Base-by-base conservation (phyloP, 192 early-diverging fungal species). In the Mortierella antarctica region DNA sequence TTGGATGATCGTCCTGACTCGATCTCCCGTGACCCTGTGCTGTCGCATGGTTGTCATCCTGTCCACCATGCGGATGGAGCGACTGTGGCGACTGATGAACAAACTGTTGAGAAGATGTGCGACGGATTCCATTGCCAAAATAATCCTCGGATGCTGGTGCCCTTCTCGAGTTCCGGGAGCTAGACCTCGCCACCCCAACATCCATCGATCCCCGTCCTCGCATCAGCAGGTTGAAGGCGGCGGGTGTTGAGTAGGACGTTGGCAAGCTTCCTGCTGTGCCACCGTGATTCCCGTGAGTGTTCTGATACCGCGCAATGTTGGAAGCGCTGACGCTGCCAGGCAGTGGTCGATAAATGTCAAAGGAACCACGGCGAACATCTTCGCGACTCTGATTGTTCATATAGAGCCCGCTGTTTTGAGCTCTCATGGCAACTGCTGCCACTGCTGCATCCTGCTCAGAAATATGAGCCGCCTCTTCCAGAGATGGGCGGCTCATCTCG, bases 361-460 rank as follows among this genome's bases (percentile, higher is more conserved):
- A 65, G 11, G 76, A 79, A 1, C 64, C 58, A n/a, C 69, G 62
- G 17, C 69, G 62, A 39, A 51, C 51, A 31, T 79, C 76, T 23
- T 79, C 76, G 8, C 39, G 76, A 54, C 54, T 78, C 15, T 44
- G 15, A 42, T 66, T 58, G 12, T 50, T 44, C 17, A 67, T 48
- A 44, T 45, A 47, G 14, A 79, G 31, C 54, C 64, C 69, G 47
- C 57, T 71, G 10, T 17, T 53, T 40, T 79, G 76, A 20, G 68
- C 69, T 42, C 68, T 59, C 57, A 79, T 59, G 2, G 76, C 76
- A 11, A 79, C 69, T 13, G 76, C 76, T 10, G 76, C 76, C 0
- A 79, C 76, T 41, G 69, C 76, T 1, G 69, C 76, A 62, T 79
- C 76, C 51, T 79, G 76, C 46, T 79, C 76, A 6, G 76, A 71